A percentile compares a stretch with the other conserved stretches of the same genome.
phyloP scores from a whole-genome alignment of 257 asterid species.

The Verbena officinalis region DNA sequence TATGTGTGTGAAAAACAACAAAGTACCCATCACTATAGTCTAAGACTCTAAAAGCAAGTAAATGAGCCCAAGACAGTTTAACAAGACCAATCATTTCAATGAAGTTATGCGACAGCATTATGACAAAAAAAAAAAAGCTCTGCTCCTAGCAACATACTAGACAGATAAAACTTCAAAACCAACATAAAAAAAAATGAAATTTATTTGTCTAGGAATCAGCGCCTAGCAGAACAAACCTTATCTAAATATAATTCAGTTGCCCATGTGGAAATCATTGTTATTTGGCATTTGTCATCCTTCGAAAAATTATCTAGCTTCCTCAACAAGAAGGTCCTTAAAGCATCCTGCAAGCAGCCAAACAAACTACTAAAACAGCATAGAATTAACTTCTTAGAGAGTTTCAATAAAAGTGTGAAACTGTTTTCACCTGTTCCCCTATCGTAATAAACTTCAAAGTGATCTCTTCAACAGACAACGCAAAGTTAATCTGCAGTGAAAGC shows the following conservation, averaged over 20 bases:
- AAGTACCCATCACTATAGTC: constrained; percentile 22
- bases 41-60: constrained; percentile 12
- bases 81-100: constrained; percentile 24
- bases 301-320: constrained; percentile 91
- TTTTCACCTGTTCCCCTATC: constrained; percentile 92
- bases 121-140: background rate
- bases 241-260: constrained; percentile 91
- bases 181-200: background rate
- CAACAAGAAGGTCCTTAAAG: constrained; percentile 88
- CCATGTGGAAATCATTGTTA: constrained; percentile 98
- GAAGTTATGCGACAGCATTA: constrained; percentile 12
- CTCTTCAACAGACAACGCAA: constrained; percentile 91
- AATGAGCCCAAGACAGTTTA: constrained; percentile 23
- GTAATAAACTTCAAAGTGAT: constrained; percentile 89
- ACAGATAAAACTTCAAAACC: constrained; percentile 1
- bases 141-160: constrained; percentile 5
- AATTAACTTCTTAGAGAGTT: constrained; percentile 21
- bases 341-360: constrained; percentile 69
- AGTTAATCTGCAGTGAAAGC: constrained; percentile 77
- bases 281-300: constrained; percentile 94
- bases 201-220: constrained; percentile 19
- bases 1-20: constrained; percentile 15
- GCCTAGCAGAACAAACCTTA: constrained; percentile 57
- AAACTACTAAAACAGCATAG: constrained; percentile 32
- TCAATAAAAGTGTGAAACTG: constrained; percentile 20